Evolutionary conservation across 345 rosid genomes (phyloP), one percentile per base, ranked within the genome.

Genomic region (Arabidopsis arenosa): DNA sequence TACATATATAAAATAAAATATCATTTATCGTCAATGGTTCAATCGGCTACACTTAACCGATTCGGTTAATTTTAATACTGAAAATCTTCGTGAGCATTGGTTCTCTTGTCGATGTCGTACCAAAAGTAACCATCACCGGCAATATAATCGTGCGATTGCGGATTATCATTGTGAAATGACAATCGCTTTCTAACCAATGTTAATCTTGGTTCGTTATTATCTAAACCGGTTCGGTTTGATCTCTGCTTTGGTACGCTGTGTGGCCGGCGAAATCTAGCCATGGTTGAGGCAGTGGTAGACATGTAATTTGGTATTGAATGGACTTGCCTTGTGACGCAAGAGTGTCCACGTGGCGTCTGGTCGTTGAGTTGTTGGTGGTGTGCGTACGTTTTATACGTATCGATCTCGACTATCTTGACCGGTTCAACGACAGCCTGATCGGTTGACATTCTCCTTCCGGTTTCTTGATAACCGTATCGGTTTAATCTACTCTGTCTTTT

Each of bases 231-330:
- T 6, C 48, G 56, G 58, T 52, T 41, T 23, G 83, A 75, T 73
- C 93, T 84, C 66, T 85, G 89, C 75, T 83, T 85, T 6, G 98
- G 95, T 47, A 82, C 85, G 75, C 93, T 89, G 43, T 82, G 90
- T 39, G 98, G 90, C 44, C 92, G 80, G 66, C 36, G 18, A 15
- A 72, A 4, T 69, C 88, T 77, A 44, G 95, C 86, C 0, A 90
- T 82, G 45, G 87, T 84, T 0, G 96, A 89, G 60, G 84, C 93
- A 2, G 98, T 93, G 39, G 90, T 83, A 3, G 90, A 86, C 98
- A 90, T 93, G 83, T 93, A 93, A 78, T 82, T 85, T 6, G 98
- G 96, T 63, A 59, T 51, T 21, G 68, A 18, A 21, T 76, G 74
- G 33, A 41, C 61, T 69, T 76, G 51, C 65, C 70, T 2, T 54